These are phyloP conservation scores for Pythium phragmiticola DNA, from an alignment of 352 stramenopile genomes.

Conservation along the genomic window DNA sequence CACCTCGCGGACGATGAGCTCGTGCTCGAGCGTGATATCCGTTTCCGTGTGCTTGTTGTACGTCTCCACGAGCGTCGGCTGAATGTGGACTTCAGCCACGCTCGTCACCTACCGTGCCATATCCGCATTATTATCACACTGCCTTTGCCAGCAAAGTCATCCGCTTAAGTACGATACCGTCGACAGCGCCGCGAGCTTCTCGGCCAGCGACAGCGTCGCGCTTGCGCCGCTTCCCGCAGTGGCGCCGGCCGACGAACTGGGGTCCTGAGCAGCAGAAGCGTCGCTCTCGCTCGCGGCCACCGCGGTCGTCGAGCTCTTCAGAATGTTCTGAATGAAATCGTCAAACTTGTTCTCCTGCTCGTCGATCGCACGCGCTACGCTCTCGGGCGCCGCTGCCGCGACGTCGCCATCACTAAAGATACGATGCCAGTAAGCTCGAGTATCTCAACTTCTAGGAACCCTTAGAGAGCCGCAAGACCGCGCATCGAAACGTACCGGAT, in stretches of 20 bases:
- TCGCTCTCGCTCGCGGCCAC: constrained; percentile 12
- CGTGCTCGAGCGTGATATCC: constrained; percentile 79
- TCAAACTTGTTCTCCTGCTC: constrained; percentile 60
- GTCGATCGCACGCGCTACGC: constrained; percentile 55
- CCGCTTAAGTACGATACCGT: constrained; percentile 35
- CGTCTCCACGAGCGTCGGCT: constrained; percentile 75
- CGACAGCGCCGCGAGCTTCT: constrained; percentile 76
- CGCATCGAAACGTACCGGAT: constrained; percentile 42
- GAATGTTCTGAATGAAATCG: constrained; percentile 86
- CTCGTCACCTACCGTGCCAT: constrained; percentile 40
- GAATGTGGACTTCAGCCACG: constrained; percentile 80
- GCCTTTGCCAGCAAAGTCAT: not conserved
- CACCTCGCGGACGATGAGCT: constrained; percentile 60
- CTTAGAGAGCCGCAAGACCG: not conserved
- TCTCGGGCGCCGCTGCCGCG: constrained; percentile 35
- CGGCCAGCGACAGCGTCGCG: constrained; percentile 54
- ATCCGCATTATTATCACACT: not conserved
- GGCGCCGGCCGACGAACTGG: not conserved
- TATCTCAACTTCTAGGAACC: constrained; percentile 1
- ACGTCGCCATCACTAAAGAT: constrained; percentile 45
- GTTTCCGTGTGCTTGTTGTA: constrained; percentile 87
- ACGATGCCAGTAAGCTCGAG: not conserved
- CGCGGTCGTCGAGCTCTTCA: constrained; percentile 48
- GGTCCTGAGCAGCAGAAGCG: not conserved
- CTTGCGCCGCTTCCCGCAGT: not conserved